These are phyloP conservation scores for Plantago ovata DNA, from an alignment of 257 asterid genomes.

Conservation along the genomic window DNA sequence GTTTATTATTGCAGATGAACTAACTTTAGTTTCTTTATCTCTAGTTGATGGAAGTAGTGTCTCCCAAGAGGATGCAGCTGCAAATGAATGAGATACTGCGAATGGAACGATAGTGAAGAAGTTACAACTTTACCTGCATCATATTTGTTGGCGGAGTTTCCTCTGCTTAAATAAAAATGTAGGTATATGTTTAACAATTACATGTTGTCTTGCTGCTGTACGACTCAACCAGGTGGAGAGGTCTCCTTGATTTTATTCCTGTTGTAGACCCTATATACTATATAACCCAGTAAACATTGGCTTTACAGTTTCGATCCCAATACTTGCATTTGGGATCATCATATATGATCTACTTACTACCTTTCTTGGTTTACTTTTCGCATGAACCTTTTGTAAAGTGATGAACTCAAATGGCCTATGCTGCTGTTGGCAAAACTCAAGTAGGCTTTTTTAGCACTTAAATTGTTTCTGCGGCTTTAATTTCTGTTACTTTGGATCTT, in stretches of 20 bases:
- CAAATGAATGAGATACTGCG: constrained; percentile 47
- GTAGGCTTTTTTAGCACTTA: too few relatives aligned
- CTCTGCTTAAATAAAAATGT: constrained; percentile 27
- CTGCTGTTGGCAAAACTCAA: too few relatives aligned
- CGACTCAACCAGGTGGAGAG: constrained; percentile 12
- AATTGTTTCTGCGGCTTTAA: too few relatives aligned
- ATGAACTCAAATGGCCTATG: too few relatives aligned
- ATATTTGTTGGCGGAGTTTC: constrained; percentile 22
- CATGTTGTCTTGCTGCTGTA: constrained; percentile 23
- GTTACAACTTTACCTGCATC: constrained; percentile 25
- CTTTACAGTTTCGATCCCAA: constrained; percentile 6
- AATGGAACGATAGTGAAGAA: constrained; percentile 22
- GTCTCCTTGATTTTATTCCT: constrained; percentile 14
- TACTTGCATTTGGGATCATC: constrained; percentile 14
- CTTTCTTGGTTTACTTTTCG: not conserved
- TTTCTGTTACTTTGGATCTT: too few relatives aligned
- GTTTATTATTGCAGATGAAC: not conserved
- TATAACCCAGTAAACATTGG: constrained; percentile 12
- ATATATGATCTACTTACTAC: constrained; percentile 4
- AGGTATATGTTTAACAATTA: constrained; percentile 21
- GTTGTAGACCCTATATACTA: constrained; percentile 24
- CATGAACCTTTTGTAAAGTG: not conserved
- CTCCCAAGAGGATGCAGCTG: constrained; percentile 46
- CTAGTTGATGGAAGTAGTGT: constrained; percentile 45
- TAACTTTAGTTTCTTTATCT: constrained; percentile 7